Evolutionary conservation across 345 rosid genomes (phyloP).

Genomic region (Physaria fendleri): DNA sequence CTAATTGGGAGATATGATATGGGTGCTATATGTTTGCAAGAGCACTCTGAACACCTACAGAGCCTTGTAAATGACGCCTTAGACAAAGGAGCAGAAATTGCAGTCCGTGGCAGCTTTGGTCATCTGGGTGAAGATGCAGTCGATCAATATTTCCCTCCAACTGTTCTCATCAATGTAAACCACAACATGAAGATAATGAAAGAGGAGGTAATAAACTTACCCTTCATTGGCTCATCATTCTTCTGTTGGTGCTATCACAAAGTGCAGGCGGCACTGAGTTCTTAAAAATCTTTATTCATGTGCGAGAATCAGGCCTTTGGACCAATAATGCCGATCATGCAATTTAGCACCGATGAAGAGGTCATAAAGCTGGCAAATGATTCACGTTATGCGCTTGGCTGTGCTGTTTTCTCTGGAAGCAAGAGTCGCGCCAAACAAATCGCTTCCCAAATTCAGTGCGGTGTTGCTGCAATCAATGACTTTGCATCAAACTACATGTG

Average conservation of each 20-base stretch:
- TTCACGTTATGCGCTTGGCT: constrained; percentile 88
- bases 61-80: constrained; percentile 77
- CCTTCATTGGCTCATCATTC: neutral
- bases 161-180: constrained; percentile 71
- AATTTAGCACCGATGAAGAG: constrained; percentile 87
- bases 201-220: constrained; percentile 66
- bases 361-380: constrained; percentile 81
- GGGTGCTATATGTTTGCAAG: constrained; percentile 97
- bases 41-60: constrained; percentile 88
- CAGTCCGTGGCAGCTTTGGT: constrained; percentile 93
- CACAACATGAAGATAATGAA: constrained; percentile 92
- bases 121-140: constrained; percentile 85
- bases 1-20: constrained; percentile 83
- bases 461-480: constrained; percentile 91
- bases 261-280: neutral
- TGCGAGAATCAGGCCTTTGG: constrained; percentile 71
- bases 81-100: constrained; percentile 86
- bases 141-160: constrained; percentile 94
- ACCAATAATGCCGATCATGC: constrained; percentile 97
- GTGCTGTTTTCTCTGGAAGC: constrained; percentile 88
- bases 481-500: constrained; percentile 90
- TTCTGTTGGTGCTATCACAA: constrained; percentile 3
- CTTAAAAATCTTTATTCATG: neutral
- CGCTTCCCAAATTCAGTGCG: constrained; percentile 82
- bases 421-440: constrained; percentile 69